Evolutionary conservation across 2,329 filamentous ascomycete genomes (phyloP).

Genomic region (Sclerotinia borealis): DNA sequence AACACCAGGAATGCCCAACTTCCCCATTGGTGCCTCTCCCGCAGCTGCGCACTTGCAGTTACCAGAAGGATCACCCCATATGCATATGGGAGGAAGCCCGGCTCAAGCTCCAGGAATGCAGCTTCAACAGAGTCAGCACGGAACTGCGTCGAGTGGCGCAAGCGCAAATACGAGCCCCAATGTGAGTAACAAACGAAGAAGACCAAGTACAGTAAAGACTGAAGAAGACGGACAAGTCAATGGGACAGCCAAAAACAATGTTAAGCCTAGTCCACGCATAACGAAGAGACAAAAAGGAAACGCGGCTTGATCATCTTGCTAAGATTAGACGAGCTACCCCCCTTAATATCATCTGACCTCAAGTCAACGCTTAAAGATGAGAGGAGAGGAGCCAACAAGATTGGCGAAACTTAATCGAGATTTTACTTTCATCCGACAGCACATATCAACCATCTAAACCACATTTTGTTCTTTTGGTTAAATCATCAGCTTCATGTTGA

Average conservation of each 20-base stretch:
- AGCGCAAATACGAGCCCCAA: slow-evolving; percentile 55
- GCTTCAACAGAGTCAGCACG: slow-evolving; percentile 62
- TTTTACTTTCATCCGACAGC: neutral
- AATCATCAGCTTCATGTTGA: neutral
- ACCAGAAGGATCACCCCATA: slow-evolving; percentile 53
- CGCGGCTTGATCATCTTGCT: slow-evolving; percentile 16
- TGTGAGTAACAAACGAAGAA: slow-evolving; percentile 35
- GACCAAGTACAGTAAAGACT: slow-evolving; percentile 36
- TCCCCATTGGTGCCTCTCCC: slow-evolving; percentile 54
- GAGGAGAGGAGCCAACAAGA: neutral
- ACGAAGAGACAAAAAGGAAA: slow-evolving; percentile 35
- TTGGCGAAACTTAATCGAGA: neutral
- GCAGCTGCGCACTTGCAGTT: slow-evolving; percentile 54
- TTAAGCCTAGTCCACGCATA: slow-evolving; percentile 38
- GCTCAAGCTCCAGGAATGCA: slow-evolving; percentile 59
- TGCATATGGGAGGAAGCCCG: slow-evolving; percentile 51
- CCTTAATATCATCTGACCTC: neutral
- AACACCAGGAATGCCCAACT: slow-evolving; percentile 34
- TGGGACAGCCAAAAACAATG: slow-evolving; percentile 28
- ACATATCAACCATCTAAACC: neutral
- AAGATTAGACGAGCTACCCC: neutral
- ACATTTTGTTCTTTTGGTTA: neutral
- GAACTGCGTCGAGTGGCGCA: slow-evolving; percentile 58
- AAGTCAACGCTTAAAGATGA: neutral
- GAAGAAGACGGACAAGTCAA: slow-evolving; percentile 32